Percentiles rank a stretch among this genome's conserved stretches.
Conservation (phyloP, 768 basidiomycete species). For the Suillus subluteus region DNA sequence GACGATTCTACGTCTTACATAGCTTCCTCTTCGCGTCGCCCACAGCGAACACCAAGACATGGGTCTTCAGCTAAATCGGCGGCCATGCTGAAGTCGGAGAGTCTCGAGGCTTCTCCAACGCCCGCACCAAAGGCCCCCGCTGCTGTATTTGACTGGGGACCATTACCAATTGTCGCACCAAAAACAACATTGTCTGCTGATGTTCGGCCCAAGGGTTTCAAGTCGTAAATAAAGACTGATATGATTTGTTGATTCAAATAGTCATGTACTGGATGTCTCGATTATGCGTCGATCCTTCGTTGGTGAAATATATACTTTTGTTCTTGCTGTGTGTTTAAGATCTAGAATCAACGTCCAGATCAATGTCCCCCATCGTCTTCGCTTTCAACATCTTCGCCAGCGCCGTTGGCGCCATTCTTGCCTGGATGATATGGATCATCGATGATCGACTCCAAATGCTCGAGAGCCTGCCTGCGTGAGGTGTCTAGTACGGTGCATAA, state of each 20-base stretch:
- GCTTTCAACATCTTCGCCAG: conserved; percentile 18
- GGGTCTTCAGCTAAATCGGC: conserved; percentile 8
- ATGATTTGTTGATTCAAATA: conserved; percentile 1
- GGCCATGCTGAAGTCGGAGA: conserved; percentile 6
- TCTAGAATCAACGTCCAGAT: background rate
- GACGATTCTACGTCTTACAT: conserved; percentile 20
- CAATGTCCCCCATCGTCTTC: conserved; percentile 5
- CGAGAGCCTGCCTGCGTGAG: conserved; percentile 72
- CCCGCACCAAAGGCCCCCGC: conserved; percentile 9
- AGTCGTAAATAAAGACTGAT: conserved; percentile 3
- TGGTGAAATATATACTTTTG: conserved; percentile 8
- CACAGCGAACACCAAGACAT: conserved; percentile 8
- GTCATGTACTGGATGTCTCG: conserved; percentile 2
- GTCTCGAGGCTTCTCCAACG: background rate
- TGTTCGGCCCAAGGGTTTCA: conserved; percentile 9
- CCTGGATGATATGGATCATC: conserved; percentile 46
- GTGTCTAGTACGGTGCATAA: conserved; percentile 83
- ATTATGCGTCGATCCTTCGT: conserved; percentile 1
- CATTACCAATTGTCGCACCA: conserved; percentile 19
- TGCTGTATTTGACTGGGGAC: conserved; percentile 25
- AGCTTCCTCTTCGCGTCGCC: conserved; percentile 24
- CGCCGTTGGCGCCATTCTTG: conserved; percentile 21
- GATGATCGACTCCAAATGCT: conserved; percentile 83
- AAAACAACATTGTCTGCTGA: conserved; percentile 20
- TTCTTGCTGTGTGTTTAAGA: background rate